phyloP scores from a whole-genome alignment of 148 eudicot genomes.

The Chenopodium album region DNA sequence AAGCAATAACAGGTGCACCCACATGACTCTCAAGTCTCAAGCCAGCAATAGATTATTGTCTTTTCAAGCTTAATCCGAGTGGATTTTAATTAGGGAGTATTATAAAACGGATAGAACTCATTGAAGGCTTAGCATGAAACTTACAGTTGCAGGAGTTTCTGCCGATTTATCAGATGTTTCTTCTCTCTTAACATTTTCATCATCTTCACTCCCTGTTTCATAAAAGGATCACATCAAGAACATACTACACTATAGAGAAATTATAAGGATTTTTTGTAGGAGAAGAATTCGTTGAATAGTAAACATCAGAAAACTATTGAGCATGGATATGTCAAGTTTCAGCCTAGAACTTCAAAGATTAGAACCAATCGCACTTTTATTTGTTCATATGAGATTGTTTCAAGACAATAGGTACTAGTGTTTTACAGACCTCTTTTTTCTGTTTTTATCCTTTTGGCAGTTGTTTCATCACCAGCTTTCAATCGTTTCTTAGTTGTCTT shows the following conservation, averaged over 20 bases:
- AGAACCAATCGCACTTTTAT: background rate
- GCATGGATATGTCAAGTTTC: background rate
- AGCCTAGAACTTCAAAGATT: background rate
- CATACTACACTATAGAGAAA: background rate
- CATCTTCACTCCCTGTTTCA: conserved; percentile 40
- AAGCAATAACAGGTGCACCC: background rate
- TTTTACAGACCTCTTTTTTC: conserved; percentile 28
- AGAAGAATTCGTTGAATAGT: too few species aligned
- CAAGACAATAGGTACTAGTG: background rate
- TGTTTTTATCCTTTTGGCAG: conserved; percentile 49
- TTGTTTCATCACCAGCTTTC: conserved; percentile 32
- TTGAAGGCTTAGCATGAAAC: conserved; percentile 2
- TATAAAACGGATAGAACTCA: conserved; percentile 10
- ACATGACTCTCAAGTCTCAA: conserved; percentile 4
- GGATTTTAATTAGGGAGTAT: background rate
- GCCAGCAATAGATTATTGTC: background rate
- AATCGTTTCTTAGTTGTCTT: conserved; percentile 33
- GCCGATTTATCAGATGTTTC: conserved; percentile 31
- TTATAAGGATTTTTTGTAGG: background rate
- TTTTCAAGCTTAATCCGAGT: background rate
- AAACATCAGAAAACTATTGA: background rate
- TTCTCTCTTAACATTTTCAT: conserved; percentile 24
- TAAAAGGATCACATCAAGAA: conserved; percentile 1
- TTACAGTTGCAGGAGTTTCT: conserved; percentile 43
- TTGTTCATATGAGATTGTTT: background rate